Evolutionary conservation across 1,284 basidiomycete species (phyloP).

Genomic region (Apiotrichum gracile): DNA sequence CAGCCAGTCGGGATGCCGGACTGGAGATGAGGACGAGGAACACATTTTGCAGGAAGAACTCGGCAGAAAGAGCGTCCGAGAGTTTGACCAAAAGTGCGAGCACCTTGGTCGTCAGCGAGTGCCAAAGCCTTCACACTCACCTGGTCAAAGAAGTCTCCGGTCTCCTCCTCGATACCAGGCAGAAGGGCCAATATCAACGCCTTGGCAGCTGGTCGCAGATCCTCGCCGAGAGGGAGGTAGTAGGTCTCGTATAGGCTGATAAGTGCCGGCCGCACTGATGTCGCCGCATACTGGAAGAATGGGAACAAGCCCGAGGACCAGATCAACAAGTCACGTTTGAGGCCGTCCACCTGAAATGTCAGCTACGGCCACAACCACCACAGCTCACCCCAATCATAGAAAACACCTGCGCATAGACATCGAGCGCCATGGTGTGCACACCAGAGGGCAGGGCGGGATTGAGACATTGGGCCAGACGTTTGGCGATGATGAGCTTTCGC

Average conservation of each 20-base stretch:
- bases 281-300: slow-evolving; percentile 97
- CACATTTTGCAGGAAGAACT: slow-evolving; percentile 91
- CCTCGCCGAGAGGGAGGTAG: slow-evolving; percentile 78
- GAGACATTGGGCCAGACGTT: slow-evolving; percentile 90
- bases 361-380: neutral
- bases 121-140: slow-evolving; percentile 47
- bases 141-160: slow-evolving; percentile 93
- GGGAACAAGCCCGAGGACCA: slow-evolving; percentile 97
- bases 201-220: slow-evolving; percentile 83
- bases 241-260: slow-evolving; percentile 82
- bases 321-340: slow-evolving; percentile 78
- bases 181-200: slow-evolving; percentile 88
- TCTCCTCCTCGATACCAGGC: slow-evolving; percentile 92
- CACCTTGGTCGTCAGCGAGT: slow-evolving; percentile 54
- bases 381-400: slow-evolving; percentile 76
- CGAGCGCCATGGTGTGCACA: slow-evolving; percentile 91
- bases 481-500: slow-evolving; percentile 86
- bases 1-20: slow-evolving; percentile 76
- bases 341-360: slow-evolving; percentile 65
- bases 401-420: slow-evolving; percentile 90
- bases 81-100: slow-evolving; percentile 72
- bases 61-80: slow-evolving; percentile 70
- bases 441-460: slow-evolving; percentile 95
- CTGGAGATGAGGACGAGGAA: slow-evolving; percentile 90
- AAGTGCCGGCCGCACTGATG: slow-evolving; percentile 84